These are phyloP conservation scores for Phyllosticta ampelicida DNA, from an alignment of 2,329 filamentous ascomycete genomes.

Conservation along the genomic window DNA sequence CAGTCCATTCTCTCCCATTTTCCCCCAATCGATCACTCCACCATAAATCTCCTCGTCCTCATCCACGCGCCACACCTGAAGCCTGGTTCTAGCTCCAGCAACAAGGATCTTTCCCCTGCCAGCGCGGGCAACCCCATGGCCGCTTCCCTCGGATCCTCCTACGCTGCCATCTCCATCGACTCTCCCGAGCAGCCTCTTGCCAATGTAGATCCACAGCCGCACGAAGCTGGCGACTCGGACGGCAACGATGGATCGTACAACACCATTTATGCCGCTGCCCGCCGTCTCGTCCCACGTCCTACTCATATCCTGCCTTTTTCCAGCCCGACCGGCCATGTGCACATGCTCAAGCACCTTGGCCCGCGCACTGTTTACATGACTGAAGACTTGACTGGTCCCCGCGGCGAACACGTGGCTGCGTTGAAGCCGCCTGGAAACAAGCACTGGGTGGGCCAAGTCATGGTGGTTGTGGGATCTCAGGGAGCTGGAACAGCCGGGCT, in stretches of 20 bases:
- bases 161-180: slow-evolving; percentile 63
- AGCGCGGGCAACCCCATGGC: slow-evolving; percentile 18
- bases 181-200: slow-evolving; percentile 52
- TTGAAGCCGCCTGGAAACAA: slow-evolving; percentile 28
- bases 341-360: slow-evolving; percentile 75
- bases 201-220: slow-evolving; percentile 35
- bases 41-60: slow-evolving; percentile 71
- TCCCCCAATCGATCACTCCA: slow-evolving; percentile 62
- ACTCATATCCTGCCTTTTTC: slow-evolving; percentile 84
- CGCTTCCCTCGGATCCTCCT: slow-evolving; percentile 65
- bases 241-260: slow-evolving; percentile 52
- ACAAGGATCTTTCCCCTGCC: slow-evolving; percentile 34
- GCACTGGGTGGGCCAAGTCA: slow-evolving; percentile 51
- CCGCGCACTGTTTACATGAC: slow-evolving; percentile 84
- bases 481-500: slow-evolving; percentile 37
- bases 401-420: slow-evolving; percentile 63
- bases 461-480: slow-evolving; percentile 46
- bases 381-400: slow-evolving; percentile 66
- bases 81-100: slow-evolving; percentile 35
- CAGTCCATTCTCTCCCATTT: slow-evolving; percentile 73
- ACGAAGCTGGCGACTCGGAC: slow-evolving; percentile 25
- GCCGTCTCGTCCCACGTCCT: slow-evolving; percentile 70
- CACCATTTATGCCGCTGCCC: slow-evolving; percentile 68
- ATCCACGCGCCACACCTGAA: slow-evolving; percentile 72
- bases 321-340: slow-evolving; percentile 67